These are phyloP conservation scores for Coelastrella sp. DNA, from an alignment of 139 green algal species.

Conservation along the genomic window DNA sequence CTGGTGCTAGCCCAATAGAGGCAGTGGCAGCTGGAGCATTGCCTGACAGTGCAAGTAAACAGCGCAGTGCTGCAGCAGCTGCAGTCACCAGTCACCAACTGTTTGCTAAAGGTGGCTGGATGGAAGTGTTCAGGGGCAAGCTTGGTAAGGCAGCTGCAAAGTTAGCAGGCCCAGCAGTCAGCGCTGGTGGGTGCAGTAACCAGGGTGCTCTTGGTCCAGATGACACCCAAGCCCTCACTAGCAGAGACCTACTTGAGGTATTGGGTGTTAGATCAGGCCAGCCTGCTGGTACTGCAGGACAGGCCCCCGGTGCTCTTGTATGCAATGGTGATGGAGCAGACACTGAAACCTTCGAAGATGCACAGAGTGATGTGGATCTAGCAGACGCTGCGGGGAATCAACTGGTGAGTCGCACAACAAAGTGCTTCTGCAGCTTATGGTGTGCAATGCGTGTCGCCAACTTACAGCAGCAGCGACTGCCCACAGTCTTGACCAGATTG, in stretches of 20 bases:
- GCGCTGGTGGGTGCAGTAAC: background rate
- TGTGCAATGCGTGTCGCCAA: too few species aligned
- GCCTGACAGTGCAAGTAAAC: background rate
- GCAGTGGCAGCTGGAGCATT: background rate
- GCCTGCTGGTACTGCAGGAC: too few species aligned
- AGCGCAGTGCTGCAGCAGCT: background rate
- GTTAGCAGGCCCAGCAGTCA: conserved; percentile 16
- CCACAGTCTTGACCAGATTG: too few species aligned
- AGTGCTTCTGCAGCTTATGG: background rate
- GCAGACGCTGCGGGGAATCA: background rate
- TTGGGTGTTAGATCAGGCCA: background rate
- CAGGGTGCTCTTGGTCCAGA: background rate
- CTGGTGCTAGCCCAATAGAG: background rate
- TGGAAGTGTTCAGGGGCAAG: conserved; percentile 41
- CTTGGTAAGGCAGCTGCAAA: conserved; percentile 40
- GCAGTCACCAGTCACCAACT: conserved; percentile 39
- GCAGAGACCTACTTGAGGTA: conserved; percentile 24
- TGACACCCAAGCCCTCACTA: background rate
- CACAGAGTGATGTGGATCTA: background rate
- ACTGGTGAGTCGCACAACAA: background rate
- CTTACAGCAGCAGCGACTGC: too few species aligned
- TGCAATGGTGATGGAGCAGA: background rate
- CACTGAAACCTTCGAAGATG: background rate
- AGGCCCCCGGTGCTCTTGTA: background rate
- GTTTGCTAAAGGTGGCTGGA: conserved; percentile 37